Evolutionary conservation across 2,329 filamentous ascomycete genomes (phyloP).

Genomic region (Stachybotrys elegans): DNA sequence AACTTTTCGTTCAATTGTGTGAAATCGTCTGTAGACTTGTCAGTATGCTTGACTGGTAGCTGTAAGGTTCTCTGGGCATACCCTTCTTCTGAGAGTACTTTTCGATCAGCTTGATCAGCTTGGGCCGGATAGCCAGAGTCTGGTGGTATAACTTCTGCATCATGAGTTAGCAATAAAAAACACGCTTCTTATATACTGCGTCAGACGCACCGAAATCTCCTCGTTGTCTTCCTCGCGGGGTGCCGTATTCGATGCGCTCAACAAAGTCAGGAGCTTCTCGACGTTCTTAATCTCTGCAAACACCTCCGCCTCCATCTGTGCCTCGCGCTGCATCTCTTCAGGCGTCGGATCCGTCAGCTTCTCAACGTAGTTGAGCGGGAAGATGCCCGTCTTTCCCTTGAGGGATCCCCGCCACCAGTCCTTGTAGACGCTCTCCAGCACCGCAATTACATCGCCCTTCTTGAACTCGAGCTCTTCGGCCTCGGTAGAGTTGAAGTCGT

Average conservation of each 20-base stretch:
- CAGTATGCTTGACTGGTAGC: conserved; percentile 10
- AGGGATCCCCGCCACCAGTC: conserved; percentile 99
- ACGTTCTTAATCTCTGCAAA: conserved; percentile 62
- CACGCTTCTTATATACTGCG: no score
- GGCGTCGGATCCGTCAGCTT: conserved; percentile 92
- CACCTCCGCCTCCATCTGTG: conserved; percentile 81
- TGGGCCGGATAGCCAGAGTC: conserved; percentile 88
- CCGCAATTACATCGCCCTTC: conserved; percentile 94
- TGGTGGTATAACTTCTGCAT: conserved; percentile 76
- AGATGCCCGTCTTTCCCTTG: conserved; percentile 92
- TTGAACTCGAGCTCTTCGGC: conserved; percentile 92
- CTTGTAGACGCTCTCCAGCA: conserved; percentile 96
- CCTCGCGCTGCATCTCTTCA: conserved; percentile 90
- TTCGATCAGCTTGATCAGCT: conserved; percentile 95
- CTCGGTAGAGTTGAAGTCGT: conserved; percentile 92
- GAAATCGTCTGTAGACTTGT: conserved; percentile 70
- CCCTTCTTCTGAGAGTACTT: conserved; percentile 99
- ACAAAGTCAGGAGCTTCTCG: conserved; percentile 71
- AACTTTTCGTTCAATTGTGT: conserved; percentile 99
- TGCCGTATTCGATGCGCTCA: conserved; percentile 81
- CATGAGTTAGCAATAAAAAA: conserved; percentile 22
- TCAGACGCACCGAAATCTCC: conserved; percentile 71
- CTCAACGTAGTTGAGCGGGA: conserved; percentile 97
- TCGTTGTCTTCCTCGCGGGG: conserved; percentile 89
- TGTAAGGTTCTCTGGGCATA: conserved; percentile 27